Evolutionary conservation across 1,284 basidiomycete genomes (phyloP).

Genomic region (Schizopora paradoxa): DNA sequence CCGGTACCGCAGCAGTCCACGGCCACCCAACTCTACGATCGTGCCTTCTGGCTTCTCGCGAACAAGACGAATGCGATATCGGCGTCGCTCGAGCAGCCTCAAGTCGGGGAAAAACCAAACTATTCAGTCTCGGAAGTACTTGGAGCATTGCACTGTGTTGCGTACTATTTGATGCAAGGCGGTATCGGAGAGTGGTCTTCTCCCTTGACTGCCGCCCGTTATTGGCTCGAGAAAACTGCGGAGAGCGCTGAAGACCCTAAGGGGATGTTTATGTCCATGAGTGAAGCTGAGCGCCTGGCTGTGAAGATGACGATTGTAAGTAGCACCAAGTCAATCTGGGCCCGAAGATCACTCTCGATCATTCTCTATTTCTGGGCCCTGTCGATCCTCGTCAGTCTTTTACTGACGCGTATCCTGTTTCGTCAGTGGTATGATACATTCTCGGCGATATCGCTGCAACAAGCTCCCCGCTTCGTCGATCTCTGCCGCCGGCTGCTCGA

Average conservation of each 20-base stretch:
- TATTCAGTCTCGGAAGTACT: conserved; percentile 64
- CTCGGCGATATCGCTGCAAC: conserved; percentile 54
- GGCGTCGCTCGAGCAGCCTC: neutral
- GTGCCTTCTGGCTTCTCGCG: conserved; percentile 51
- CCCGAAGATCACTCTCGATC: neutral
- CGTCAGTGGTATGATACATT: conserved; percentile 71
- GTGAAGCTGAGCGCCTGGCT: conserved; percentile 45
- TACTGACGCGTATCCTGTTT: conserved; percentile 14
- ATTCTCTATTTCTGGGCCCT: neutral
- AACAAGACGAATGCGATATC: conserved; percentile 33
- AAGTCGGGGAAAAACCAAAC: conserved; percentile 32
- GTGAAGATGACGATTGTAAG: conserved; percentile 69
- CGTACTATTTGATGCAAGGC: conserved; percentile 61
- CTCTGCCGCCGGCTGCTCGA: conserved; percentile 59
- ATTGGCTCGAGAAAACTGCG: conserved; percentile 62
- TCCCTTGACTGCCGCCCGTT: conserved; percentile 59
- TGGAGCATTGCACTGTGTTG: conserved; percentile 68
- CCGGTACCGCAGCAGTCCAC: conserved; percentile 48
- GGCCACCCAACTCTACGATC: conserved; percentile 63
- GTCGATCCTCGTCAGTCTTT: conserved; percentile 9
- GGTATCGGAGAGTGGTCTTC: conserved; percentile 60
- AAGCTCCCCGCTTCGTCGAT: conserved; percentile 58
- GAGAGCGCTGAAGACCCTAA: conserved; percentile 53
- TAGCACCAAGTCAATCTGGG: conserved; percentile 9
- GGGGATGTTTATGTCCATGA: conserved; percentile 49